These are phyloP conservation scores for Nissolia schottii DNA, from an alignment of 306 rosid genomes.

Conservation along the genomic window DNA sequence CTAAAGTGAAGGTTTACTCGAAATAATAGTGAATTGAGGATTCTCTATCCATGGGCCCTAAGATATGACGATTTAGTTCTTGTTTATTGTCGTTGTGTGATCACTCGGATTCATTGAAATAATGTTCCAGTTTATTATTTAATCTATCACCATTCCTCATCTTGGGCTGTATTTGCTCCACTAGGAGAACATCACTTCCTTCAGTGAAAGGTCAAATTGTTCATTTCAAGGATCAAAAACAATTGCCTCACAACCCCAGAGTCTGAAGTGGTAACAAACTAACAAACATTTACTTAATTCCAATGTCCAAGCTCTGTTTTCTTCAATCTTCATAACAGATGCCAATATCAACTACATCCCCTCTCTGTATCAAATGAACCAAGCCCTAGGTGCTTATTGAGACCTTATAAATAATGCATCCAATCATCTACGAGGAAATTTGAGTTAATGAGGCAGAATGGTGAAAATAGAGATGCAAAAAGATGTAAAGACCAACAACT, in stretches of 20 bases:
- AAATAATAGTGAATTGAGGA: no score
- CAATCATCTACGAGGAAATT: neutral
- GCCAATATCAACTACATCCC: constrained; percentile 8
- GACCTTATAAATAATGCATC: neutral
- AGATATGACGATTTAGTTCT: neutral
- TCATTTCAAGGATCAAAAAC: neutral
- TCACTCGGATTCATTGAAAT: neutral
- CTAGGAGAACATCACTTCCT: neutral
- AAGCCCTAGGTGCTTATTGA: neutral
- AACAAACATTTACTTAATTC: neutral
- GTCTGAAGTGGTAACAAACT: neutral
- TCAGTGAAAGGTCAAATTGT: neutral
- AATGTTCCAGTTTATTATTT: neutral
- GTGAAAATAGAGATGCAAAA: constrained; percentile 1
- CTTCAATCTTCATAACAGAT: neutral
- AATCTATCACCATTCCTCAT: neutral
- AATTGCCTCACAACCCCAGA: constrained; percentile 4
- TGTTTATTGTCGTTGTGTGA: neutral
- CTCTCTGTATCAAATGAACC: neutral
- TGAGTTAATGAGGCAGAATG: neutral
- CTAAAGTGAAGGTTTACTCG: no score
- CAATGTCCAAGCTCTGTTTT: neutral
- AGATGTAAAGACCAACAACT: neutral
- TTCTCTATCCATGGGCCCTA: neutral
- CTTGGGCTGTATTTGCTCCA: neutral